Evolutionary conservation across 2,329 filamentous ascomycete genomes (phyloP).

Genomic region (Colletotrichum higginsianum): DNA sequence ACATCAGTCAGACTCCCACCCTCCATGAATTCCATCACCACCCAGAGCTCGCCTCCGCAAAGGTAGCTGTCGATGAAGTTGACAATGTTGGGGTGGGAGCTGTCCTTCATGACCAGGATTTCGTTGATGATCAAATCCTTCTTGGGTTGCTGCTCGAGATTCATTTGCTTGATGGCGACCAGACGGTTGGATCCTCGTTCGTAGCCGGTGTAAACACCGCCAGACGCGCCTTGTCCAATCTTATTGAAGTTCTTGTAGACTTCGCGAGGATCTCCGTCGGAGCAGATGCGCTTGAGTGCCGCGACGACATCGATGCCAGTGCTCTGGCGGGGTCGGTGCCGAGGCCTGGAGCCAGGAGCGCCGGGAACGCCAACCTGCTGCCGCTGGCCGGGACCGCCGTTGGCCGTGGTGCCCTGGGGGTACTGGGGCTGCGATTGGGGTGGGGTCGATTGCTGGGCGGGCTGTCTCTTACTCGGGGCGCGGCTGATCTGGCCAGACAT

Average conservation of each 20-base stretch:
- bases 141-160: constrained; percentile 97
- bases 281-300: constrained; percentile 90
- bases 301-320: constrained; percentile 86
- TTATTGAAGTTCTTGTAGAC: constrained; percentile 92
- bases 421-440: constrained; percentile 63
- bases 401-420: constrained; percentile 43
- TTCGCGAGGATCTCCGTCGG: constrained; percentile 87
- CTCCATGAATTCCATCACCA: constrained; percentile 99
- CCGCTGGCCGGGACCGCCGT: constrained; percentile 53
- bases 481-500: constrained; percentile 80
- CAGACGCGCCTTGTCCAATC: constrained; percentile 97
- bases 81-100: constrained; percentile 97
- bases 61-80: constrained; percentile 99
- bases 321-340: constrained; percentile 85
- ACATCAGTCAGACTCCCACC: constrained; percentile 97
- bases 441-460: constrained; percentile 64
- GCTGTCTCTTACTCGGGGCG: constrained; percentile 80
- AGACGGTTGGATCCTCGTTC: constrained; percentile 87
- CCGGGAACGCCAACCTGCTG: constrained; percentile 54
- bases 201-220: constrained; percentile 93
- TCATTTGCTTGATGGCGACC: constrained; percentile 99
- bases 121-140: constrained; percentile 99
- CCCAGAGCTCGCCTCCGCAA: constrained; percentile 92
- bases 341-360: constrained; percentile 70
- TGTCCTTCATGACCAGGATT: constrained; percentile 99